These are phyloP conservation scores for Hypomyces perniciosus DNA, from an alignment of 2,329 filamentous ascomycete species.

Conservation along the genomic window DNA sequence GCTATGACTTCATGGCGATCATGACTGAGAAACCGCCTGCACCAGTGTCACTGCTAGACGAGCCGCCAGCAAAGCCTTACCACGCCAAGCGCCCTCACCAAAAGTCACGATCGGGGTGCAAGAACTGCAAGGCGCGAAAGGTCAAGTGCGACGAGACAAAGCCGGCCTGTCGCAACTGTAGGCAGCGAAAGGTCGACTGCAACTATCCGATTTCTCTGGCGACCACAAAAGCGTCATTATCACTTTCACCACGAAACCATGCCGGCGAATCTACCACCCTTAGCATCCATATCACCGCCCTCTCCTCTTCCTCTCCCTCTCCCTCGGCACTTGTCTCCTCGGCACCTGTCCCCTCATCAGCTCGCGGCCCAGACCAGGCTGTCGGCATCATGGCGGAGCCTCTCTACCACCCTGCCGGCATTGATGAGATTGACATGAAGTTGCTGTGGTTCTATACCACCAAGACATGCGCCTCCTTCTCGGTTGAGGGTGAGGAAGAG, in stretches of 20 bases:
- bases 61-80: conserved; percentile 20
- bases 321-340: background rate
- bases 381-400: conserved; percentile 19
- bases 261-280: background rate
- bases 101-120: conserved; percentile 49
- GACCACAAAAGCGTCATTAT: conserved; percentile 3
- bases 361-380: background rate
- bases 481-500: conserved; percentile 30
- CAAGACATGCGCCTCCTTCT: conserved; percentile 41
- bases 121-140: conserved; percentile 49
- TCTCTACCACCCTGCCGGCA: conserved; percentile 25
- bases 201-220: conserved; percentile 31
- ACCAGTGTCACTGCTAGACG: background rate
- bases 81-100: conserved; percentile 47
- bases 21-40: conserved; percentile 5
- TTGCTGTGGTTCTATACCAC: conserved; percentile 51
- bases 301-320: conserved; percentile 2
- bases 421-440: conserved; percentile 43
- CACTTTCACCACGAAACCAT: conserved; percentile 4
- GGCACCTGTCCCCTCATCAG: background rate
- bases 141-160: conserved; percentile 50
- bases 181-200: conserved; percentile 41
- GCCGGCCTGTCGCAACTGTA: conserved; percentile 45
- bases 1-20: background rate
- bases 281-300: background rate